A percentile compares a stretch with the other conserved stretches of the same genome.
Evolutionary conservation across 106 monocot species (phyloP).

Genomic region (Acorus calamus): DNA sequence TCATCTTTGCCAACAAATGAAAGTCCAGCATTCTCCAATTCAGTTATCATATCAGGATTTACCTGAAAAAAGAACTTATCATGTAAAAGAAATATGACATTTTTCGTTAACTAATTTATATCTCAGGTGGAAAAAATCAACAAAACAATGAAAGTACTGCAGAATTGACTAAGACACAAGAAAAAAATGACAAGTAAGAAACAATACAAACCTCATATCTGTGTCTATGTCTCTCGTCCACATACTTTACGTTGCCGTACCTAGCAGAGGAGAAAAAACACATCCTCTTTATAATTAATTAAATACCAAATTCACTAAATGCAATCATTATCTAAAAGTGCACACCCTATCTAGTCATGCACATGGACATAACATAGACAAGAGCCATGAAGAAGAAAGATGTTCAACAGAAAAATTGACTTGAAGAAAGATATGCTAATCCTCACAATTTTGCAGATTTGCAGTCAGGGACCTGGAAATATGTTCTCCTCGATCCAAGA

Average conservation of each 20-base stretch:
- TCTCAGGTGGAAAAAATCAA: background rate
- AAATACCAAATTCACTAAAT: no score
- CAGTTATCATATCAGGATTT: slow-evolving; percentile 70
- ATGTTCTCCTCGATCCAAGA: slow-evolving; percentile 84
- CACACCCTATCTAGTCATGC: no score
- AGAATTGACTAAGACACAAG: background rate
- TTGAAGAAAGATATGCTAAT: background rate
- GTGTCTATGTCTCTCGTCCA: slow-evolving; percentile 89
- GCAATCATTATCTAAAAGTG: no score
- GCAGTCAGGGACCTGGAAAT: slow-evolving; percentile 42
- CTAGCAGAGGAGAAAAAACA: slow-evolving; percentile 23
- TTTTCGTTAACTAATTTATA: background rate
- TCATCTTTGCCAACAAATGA: slow-evolving; percentile 95
- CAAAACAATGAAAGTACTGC: background rate
- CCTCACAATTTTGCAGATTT: slow-evolving; percentile 83
- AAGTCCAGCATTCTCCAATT: slow-evolving; percentile 80
- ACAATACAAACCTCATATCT: slow-evolving; percentile 70
- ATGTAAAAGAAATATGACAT: background rate
- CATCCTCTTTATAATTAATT: no score
- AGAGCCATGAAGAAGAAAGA: background rate
- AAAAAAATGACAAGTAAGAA: no score
- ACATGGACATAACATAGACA: no score
- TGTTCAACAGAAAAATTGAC: background rate
- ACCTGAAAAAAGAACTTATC: slow-evolving; percentile 38
- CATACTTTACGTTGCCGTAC: slow-evolving; percentile 51